Evolutionary conservation across 495 filamentous ascomycete species (phyloP), one percentile per base, ranked within the genome.

Genomic region (Symbiotaphrina buchneri): DNA sequence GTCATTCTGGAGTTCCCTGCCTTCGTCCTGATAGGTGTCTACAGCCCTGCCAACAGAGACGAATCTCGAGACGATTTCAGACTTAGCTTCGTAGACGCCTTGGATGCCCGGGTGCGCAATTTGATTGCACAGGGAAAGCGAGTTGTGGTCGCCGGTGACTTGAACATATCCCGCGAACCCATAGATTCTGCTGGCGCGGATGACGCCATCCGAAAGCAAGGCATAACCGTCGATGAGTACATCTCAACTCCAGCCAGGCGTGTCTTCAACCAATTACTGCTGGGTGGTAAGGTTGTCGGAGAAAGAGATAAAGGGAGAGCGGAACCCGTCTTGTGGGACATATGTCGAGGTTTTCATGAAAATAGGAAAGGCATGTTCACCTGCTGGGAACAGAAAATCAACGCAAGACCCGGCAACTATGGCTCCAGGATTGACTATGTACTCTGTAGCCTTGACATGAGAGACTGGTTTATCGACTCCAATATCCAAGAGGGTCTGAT

Each of bases 401-500:
- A 90, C 48, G 73, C 75, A 14, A 63, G 87, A 21, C 87, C 87
- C 1, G 85, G 76, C 8, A 95, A 97, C 47, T 83, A 69, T 44
- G 87, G 87, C 1, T 71, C 78, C 21, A 59, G 87, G 19, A 94
- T 97, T 33, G 87, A 97, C 45, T 95, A 91, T 49, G 70, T 97
- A 18, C 60, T 94, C 5, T 85, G 80, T 46, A 84, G 66, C 37
- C 53, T 71, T 24, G 61, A 64, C 21, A 85, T 93, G 68, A 75
- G 71, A 39, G 51, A 63, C 33, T 95, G 84, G 84, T 78, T 92
- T 45, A 54, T 47, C 18, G 74, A 79, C 33, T 68, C 79, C n/a
- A 80, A 94, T 41, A 95, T 95, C 19, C 87, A 94, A 45, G 84
- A 94, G 49, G 87, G 85, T 3, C 55, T 97, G 6, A 68, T 93